Evolutionary conservation across 192 early-diverging fungal genomes (phyloP), one percentile per base, ranked within the genome.

Genomic region (Coemansia interrupta): DNA sequence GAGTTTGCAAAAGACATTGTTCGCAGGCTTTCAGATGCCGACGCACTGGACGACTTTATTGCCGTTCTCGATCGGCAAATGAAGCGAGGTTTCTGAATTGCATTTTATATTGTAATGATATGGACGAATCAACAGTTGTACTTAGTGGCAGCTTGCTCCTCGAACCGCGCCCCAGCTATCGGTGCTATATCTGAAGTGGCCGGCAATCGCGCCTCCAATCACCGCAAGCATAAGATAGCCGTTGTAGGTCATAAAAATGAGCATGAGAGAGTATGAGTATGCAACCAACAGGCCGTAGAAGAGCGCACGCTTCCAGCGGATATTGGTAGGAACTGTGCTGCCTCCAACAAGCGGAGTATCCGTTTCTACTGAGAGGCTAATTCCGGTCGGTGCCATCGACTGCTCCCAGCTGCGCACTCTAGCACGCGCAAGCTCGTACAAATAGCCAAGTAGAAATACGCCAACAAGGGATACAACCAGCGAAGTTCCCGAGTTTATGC

Each of bases 171-270:
- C 70, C 60, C 60, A 61, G 20, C 68, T 63, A 39, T 77, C 73
- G 22, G 64, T 57, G 61, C 60, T 80, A 52, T 81, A 85, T 1
- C 68, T 58, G 60, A 78, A 84, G 66, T 87, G 81, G 12, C 89
- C 89, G 32, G 84, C 47, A n/a, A 81, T 81, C 22, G 89, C 84
- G 20, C 89, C 89, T 24, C 85, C 64, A 18, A 87, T 80, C 0
- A 84, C 84, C 23, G 82, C 73, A 9, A 86, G 66, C 66, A 91
- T 88, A 12, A 91, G 73, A 72, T 76, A 91, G 30, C 85, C 86
- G 53, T 91, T 91, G 67, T 91, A 91, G 0, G 89, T 91, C 89
- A 91, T 91, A 58, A 91, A 91, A 26, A 91, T 83, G 8, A 91
- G 82, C 89, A 91, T 91, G 1, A 89, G 55, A 20, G 86, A 85